Evolutionary conservation across 2,329 filamentous ascomycete genomes (phyloP), one percentile per base, ranked within the genome.

Genomic region (Paracorniculantispora psalliotae): DNA sequence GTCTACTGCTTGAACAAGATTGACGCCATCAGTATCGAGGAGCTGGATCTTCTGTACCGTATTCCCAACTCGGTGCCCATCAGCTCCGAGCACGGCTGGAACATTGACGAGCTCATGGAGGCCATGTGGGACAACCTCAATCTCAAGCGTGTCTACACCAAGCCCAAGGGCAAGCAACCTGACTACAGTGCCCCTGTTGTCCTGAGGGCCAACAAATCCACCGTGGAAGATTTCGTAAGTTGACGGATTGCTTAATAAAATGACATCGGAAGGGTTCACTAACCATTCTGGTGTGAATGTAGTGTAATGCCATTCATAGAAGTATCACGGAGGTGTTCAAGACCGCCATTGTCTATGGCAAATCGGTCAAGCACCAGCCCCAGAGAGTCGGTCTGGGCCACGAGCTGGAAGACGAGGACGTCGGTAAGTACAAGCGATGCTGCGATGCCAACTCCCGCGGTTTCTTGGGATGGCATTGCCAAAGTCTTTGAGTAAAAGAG

Each of bases 1-100:
- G 91, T 99, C 57, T 99, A 99, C 77, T 94, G 96, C 44, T 82
- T 99, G 68, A 99, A 99, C 84, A 99, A 99, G 81, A 99, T 99
- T 67, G 94, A 99, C 75, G 86, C 92, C 58, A 97, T 99, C 72
- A 93, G 91, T 54, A 97, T 99, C 67, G 93, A 99, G 76, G 94
- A 99, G 76, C 82, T 99, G 62, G 94, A 99, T 75, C 79, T 99
- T 62, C 81, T 99, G 28, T 97, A 99, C 77, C 88, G 93, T 44
- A 99, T 99, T 65, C 94, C 94, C 51, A 96, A 97, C 72, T 92
- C 94, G 15, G 94, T 94, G 61, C 94, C 94, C 28, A 97, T 99
- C 76, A 97, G 92, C 72, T 94, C 93, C 33, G 94, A 99, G 77
- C 89, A 93, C 71, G 94, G 94, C 59, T 99, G 94, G 94, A 99